These are phyloP conservation scores for Penicillium hordei DNA, from an alignment of 2,329 filamentous ascomycete genomes.

Conservation along the genomic window DNA sequence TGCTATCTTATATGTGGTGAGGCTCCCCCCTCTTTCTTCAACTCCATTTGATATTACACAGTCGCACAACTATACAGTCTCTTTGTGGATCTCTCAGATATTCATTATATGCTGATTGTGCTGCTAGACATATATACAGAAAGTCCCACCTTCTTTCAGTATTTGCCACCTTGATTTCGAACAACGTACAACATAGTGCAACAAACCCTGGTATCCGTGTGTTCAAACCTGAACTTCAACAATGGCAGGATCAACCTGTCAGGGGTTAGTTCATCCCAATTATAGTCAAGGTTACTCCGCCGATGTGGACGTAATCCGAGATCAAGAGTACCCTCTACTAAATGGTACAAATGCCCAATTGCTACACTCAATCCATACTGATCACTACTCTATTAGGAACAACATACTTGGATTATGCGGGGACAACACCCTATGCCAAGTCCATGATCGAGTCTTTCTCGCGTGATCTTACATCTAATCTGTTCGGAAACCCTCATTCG, in stretches of 20 bases:
- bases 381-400: conserved; percentile 52
- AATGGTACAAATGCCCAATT: conserved; percentile 30
- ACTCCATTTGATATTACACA: conserved; percentile 9
- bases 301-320: conserved; percentile 50
- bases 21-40: conserved; percentile 2
- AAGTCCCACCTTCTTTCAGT: neutral
- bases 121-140: neutral
- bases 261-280: conserved; percentile 1
- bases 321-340: conserved; percentile 49
- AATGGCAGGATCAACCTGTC: neutral
- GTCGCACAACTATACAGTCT: conserved; percentile 11
- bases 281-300: conserved; percentile 41
- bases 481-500: conserved; percentile 93
- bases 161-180: neutral
- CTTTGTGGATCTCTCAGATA: conserved; percentile 6
- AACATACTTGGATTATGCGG: conserved; percentile 89
- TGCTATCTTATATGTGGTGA: conserved; percentile 14
- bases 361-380: neutral
- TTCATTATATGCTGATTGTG: conserved; percentile 5
- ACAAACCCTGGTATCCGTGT: neutral
- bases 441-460: conserved; percentile 79
- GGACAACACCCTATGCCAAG: conserved; percentile 80
- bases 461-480: conserved; percentile 70
- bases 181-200: neutral
- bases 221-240: neutral